These are phyloP conservation scores for Sphagnum tenellum DNA, from an alignment of 225 moss, liverwort and hornwort genomes.

Conservation along the genomic window DNA sequence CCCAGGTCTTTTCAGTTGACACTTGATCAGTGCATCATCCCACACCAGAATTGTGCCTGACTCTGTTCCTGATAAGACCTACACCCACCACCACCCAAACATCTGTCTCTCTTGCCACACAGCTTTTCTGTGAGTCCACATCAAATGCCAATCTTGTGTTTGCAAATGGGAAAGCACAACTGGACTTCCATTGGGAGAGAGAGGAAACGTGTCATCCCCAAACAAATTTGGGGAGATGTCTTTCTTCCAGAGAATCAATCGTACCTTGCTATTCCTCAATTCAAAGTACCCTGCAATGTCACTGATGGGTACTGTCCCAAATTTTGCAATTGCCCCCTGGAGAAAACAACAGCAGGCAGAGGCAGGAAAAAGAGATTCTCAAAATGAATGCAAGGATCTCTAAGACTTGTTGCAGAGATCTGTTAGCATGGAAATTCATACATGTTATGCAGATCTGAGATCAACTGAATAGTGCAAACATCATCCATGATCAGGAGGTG, in stretches of 20 bases:
- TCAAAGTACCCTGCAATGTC: constrained; percentile 89
- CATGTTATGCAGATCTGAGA: background rate
- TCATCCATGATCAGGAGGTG: no score
- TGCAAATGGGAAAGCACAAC: no score
- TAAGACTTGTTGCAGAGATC: no score
- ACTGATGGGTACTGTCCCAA: constrained; percentile 94
- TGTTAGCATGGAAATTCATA: background rate
- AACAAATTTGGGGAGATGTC: background rate
- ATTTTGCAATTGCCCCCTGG: constrained; percentile 93
- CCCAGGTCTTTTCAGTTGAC: constrained; percentile 86
- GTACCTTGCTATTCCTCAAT: constrained; percentile 84
- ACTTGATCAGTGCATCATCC: constrained; percentile 95
- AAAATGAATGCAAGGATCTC: no score
- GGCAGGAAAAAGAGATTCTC: no score
- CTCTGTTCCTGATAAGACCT: constrained; percentile 96
- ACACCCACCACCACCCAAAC: background rate
- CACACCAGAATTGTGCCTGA: constrained; percentile 81
- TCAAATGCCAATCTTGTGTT: no score
- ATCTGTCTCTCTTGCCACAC: no score
- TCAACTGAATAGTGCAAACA: no score
- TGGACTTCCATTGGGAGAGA: no score
- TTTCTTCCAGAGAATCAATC: background rate
- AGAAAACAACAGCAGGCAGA: no score
- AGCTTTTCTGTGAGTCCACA: no score
- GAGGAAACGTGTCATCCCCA: background rate